These are phyloP conservation scores for Flaveria bidentis DNA, from an alignment of 129 eudicot species.

Conservation along the genomic window DNA sequence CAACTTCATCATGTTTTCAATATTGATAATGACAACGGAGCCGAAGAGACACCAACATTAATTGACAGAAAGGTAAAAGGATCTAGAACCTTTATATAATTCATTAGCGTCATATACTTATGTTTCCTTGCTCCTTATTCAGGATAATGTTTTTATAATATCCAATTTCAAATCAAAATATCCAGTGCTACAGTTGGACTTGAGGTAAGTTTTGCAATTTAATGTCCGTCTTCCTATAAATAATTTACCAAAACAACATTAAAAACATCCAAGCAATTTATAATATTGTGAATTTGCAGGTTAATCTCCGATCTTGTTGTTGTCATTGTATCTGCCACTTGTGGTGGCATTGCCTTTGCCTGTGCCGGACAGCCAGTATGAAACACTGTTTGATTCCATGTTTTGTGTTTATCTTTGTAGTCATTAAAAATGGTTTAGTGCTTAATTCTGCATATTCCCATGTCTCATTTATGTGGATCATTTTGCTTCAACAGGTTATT, in stretches of 20 bases:
- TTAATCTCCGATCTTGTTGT: conserved; percentile 96
- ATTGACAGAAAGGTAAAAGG: conserved; percentile 82
- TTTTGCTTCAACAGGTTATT: conserved; percentile 61
- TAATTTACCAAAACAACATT: conserved; percentile 20
- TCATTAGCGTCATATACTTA: conserved; percentile 8
- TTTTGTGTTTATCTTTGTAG: conserved; percentile 13
- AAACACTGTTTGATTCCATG: conserved; percentile 25
- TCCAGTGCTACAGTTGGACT: conserved; percentile 91
- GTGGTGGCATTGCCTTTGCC: conserved; percentile 98
- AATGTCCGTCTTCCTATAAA: background rate
- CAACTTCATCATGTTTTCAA: conserved; percentile 94
- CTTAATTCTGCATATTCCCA: conserved; percentile 4
- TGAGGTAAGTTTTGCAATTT: conserved; percentile 51
- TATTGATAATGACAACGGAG: conserved; percentile 87
- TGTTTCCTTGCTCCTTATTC: conserved; percentile 27
- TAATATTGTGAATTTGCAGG: conserved; percentile 45
- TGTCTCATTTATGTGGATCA: conserved; percentile 18
- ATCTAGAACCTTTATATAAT: conserved; percentile 7
- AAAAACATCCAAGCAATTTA: conserved; percentile 6
- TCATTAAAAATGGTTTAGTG: conserved; percentile 4
- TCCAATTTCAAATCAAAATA: conserved; percentile 92
- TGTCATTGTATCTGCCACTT: conserved; percentile 98
- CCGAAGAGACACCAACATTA: conserved; percentile 91
- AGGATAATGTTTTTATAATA: conserved; percentile 97
- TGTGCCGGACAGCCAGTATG: conserved; percentile 99